These are phyloP conservation scores for Colletotrichum graminicola DNA, from an alignment of 2,329 filamentous ascomycete species.

Conservation along the genomic window DNA sequence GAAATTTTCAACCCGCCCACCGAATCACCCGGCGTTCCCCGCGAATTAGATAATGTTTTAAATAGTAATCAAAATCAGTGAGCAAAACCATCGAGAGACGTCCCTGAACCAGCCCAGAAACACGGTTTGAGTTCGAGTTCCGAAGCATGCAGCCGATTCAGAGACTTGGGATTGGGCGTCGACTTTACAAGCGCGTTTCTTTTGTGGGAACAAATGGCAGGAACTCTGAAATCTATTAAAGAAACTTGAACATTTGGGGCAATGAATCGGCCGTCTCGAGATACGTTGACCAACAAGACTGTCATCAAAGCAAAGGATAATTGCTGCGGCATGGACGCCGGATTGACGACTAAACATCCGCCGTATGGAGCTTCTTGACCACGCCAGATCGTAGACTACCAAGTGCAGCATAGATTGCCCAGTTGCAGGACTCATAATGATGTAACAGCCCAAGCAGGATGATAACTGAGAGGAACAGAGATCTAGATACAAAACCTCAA, in stretches of 20 bases:
- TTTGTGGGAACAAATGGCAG: neutral
- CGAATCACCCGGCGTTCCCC: constrained; percentile 3
- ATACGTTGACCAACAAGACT: too few species aligned
- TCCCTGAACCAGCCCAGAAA: neutral
- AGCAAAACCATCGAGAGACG: neutral
- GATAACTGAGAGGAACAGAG: neutral
- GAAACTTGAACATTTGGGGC: neutral
- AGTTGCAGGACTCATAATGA: neutral
- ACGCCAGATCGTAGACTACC: too few species aligned
- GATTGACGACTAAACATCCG: constrained; percentile 47
- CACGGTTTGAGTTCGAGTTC: neutral
- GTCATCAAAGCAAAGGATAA: neutral
- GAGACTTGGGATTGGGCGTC: neutral
- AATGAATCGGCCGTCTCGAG: neutral
- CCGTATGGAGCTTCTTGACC: neutral
- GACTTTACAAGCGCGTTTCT: too few species aligned
- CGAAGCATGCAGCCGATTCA: neutral
- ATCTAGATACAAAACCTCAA: neutral
- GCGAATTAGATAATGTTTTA: neutral
- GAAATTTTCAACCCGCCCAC: constrained; percentile 11
- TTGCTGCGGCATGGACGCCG: too few species aligned
- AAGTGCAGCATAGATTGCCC: neutral
- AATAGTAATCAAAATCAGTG: too few species aligned
- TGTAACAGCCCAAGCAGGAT: neutral
- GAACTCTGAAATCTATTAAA: neutral